Evolutionary conservation across 805 yeast genomes (phyloP), one percentile per base, ranked within the genome.

Genomic region (Priceomyces medius): DNA sequence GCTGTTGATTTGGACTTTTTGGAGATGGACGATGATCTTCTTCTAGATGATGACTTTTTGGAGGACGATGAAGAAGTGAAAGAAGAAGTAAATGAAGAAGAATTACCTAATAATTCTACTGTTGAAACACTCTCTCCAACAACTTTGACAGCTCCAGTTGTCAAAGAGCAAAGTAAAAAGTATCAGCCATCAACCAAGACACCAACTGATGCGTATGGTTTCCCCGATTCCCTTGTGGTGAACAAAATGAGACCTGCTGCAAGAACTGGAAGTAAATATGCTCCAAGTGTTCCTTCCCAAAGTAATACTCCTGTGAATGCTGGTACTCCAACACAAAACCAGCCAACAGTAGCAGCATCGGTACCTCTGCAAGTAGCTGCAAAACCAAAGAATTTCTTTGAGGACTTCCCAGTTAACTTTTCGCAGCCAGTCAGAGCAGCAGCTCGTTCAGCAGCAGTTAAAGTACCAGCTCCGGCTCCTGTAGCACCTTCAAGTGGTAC

Each of bases 121-220:
- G 26, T 23, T 23, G 7, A 7, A 23, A 23, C 26, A 8, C 26
- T 8, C 10, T 10, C 26, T 29, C 17, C 9, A 29, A 8, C 14
- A 20, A 6, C 36, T 3, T 10, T 9, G 9, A 6, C 36, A 20
- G 18, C 23, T 17, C 16, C 16, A 18, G 12, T 18, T 5, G 8
- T 12, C 8, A 10, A 23, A 16, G 18, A 31, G 8, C 34, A 17
- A 31, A 18, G 12, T 13, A n/a, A 13, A 18, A 16, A 13, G 20
- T 7, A 12, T 31, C 20, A 14, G 20, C 34, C 34, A 3, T 16
- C 34, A 4, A 18, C 17, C 12, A 81, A 79, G 55, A 18, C 34
- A 7, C 31, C 31, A 8, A 76, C 82, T n/a, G 88, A 83, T 62
- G 88, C 89, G 0, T 85, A 83, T 51, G 93, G 85, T 54, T 83